These are phyloP conservation scores for Hericium erinaceus DNA, from an alignment of 768 basidiomycete genomes.

Conservation along the genomic window DNA sequence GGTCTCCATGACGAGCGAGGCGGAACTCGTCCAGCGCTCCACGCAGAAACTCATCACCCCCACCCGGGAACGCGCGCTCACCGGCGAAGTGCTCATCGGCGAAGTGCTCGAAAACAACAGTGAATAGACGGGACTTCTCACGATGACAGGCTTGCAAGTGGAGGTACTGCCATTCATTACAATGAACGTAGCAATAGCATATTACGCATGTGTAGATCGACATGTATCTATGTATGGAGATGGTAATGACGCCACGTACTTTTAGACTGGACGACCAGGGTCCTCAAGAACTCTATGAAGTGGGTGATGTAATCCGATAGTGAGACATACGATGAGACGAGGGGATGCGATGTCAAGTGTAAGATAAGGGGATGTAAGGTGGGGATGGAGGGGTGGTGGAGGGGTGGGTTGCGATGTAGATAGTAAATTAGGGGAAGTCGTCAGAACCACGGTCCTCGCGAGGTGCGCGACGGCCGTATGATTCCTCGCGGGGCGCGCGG, in stretches of 20 bases:
- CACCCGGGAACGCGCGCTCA: constrained; percentile 10
- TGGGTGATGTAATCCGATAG: constrained; percentile 1
- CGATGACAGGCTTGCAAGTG: neutral
- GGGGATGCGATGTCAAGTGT: neutral
- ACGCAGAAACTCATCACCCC: constrained; percentile 11
- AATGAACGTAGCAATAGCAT: neutral
- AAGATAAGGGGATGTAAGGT: neutral
- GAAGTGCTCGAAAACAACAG: neutral
- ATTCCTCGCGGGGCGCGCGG: too few relatives aligned
- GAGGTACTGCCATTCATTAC: neutral
- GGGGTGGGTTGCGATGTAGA: neutral
- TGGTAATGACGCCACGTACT: neutral
- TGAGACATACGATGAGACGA: neutral
- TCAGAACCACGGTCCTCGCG: neutral
- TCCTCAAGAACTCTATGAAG: neutral
- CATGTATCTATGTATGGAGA: neutral
- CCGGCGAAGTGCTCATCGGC: neutral
- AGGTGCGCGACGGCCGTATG: too few relatives aligned
- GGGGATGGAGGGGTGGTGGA: neutral
- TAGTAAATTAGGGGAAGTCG: neutral
- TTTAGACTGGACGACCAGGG: neutral
- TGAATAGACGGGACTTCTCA: too few relatives aligned
- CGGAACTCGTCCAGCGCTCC: constrained; percentile 32
- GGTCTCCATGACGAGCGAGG: constrained; percentile 66
- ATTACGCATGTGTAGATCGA: neutral